Evolutionary conservation across 2,329 filamentous ascomycete species (phyloP), one percentile per base, ranked within the genome.

Genomic region (Calonectria pteridis): DNA sequence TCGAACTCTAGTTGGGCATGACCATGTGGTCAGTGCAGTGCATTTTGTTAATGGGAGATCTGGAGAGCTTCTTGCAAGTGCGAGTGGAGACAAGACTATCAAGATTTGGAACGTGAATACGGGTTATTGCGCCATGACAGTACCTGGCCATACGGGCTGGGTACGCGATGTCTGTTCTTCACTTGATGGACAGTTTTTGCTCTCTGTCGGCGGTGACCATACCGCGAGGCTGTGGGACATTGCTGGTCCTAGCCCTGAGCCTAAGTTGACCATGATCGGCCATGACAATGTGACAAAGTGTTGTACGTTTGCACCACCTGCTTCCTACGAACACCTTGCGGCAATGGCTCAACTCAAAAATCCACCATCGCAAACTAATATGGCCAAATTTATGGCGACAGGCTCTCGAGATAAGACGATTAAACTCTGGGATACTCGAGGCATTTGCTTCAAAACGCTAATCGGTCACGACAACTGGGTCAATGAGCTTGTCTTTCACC

Each of bases 401-500:
- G 96, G 95, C 7, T 94, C 94, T 11, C 89, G 96, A 83, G 96
- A 98, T 84, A 98, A 98, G 87, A 94, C 93, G 0, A 98, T 98
- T 82, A 93, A 93, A 79, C 86, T 98, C 5, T 98, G 95, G 95
- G 95, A 98, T 83, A 90, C 93, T 13, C 91, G 95, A 67, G 96
- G 96, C 33, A 95, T 93, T 16, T 91, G 95, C 75, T 92, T 98
- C 82, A 97, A 95, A 83, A 97, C 94, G 0, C 88, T 98, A 2
- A 86, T 92, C 1, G 96, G 96, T 2, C 96, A 98, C 82, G 96
- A 98, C 83, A 98, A 98, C 82, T 98, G 96, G 96, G 92, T 98
- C 10, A 92, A 95, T 37, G 94, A 90, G 0, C 85, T 98, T 6
- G 92, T 95, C 14, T 98, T 98, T 83, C 96, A 98, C 80, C 96